Base-by-base conservation (phyloP, 2,329 filamentous ascomycete genomes). In the Clarireedia hainanense region DNA sequence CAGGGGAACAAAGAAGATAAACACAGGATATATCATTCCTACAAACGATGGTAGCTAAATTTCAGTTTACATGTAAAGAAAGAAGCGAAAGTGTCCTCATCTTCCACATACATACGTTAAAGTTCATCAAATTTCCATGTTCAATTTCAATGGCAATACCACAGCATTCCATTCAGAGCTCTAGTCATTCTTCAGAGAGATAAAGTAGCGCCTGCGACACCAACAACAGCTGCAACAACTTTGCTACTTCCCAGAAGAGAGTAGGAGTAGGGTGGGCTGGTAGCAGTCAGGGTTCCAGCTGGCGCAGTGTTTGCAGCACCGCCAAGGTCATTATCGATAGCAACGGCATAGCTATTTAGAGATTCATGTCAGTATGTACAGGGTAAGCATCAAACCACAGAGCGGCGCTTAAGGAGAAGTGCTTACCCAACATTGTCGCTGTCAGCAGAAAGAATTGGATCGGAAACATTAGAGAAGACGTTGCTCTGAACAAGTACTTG, bases 401-500 rank as follows among this genome's bases (percentile, higher is more conserved):
- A 37, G 3, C 27, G 27, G 20, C 10, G 15, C 15, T 17, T 26
- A 12, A 36, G 5, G 6, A 50, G 24, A 47, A 37, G 10, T 23
- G 39, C 52, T 30, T 49, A 54, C 52, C 45, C 52, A 17, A 48
- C 52, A 37, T 50, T 27, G 55, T 61, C 59, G 50, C 57, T 60
- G 23, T 65, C 61, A 9, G 62, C 36, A 1, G 52, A 24, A 0
- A 26, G 24, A 2, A 54, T 49, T 2, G 75, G 71, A 62, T 72
- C 71, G 20, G 68, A 69, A 14, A 73, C 71, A 48, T 73, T 75
- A 26, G 46, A 71, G 71, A 63, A 81, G 61, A 71, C 70, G 57
- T 76, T 76, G 51, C 78, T 80, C 72, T 84, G 76, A 26, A 83
- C 73, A 27, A 83, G 74, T 15, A 83, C 70, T 66, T 82, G 74